Evolutionary conservation across 768 basidiomycete genomes (phyloP).

Genomic region (Ephemerocybe angulata): DNA sequence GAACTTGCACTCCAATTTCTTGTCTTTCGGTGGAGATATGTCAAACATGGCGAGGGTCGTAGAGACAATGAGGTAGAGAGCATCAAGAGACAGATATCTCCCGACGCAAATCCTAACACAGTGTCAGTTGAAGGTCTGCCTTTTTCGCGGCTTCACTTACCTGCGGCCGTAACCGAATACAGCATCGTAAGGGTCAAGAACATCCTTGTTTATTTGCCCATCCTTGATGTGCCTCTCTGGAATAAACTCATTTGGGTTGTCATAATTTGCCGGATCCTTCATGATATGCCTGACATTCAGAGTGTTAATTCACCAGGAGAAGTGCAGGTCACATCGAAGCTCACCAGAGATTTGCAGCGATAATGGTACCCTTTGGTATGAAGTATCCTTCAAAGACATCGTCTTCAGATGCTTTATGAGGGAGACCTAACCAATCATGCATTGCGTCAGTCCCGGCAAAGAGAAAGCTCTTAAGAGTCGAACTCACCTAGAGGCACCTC

Average conservation of each 20-base stretch:
- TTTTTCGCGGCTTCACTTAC: constrained; percentile 5
- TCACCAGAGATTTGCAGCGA: constrained; percentile 37
- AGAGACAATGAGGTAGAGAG: constrained; percentile 40
- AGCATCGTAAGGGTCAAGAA: not conserved
- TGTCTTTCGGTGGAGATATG: constrained; percentile 22
- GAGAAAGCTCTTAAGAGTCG: not conserved
- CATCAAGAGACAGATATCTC: constrained; percentile 46
- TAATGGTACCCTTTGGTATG: constrained; percentile 39
- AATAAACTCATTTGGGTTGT: constrained; percentile 41
- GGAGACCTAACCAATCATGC: constrained; percentile 22
- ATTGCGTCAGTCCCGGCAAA: not conserved
- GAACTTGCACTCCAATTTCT: no score
- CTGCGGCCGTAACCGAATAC: constrained; percentile 25
- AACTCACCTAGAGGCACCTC: not conserved
- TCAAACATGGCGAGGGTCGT: constrained; percentile 47
- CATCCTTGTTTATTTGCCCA: constrained; percentile 14
- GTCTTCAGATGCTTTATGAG: constrained; percentile 30
- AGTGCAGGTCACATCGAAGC: not conserved
- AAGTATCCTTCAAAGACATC: constrained; percentile 38
- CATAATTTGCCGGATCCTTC: constrained; percentile 45
- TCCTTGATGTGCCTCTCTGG: constrained; percentile 37
- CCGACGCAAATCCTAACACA: constrained; percentile 36
- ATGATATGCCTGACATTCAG: constrained; percentile 41
- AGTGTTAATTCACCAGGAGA: not conserved
- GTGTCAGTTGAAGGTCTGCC: not conserved